These are phyloP conservation scores for Platismatia glauca DNA, from an alignment of 495 filamentous ascomycete genomes.

Conservation along the genomic window DNA sequence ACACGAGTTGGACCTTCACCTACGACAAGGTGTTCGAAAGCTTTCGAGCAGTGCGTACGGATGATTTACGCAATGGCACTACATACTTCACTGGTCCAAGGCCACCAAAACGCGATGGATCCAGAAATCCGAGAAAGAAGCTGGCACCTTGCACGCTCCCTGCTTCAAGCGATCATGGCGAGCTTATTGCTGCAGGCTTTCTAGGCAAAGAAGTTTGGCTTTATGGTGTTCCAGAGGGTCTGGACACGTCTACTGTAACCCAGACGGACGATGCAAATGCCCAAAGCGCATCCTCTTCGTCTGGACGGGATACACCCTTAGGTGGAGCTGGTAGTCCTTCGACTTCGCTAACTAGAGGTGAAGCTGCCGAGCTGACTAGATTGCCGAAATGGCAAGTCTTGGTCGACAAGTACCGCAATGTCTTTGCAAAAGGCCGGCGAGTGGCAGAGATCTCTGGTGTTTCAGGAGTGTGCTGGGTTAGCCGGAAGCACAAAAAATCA, in stretches of 20 bases:
- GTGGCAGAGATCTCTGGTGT: constrained; percentile 48
- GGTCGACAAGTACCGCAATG: constrained; percentile 55
- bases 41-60: constrained; percentile 67
- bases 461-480: constrained; percentile 56
- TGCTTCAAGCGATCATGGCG: constrained; percentile 55
- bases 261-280: constrained; percentile 18
- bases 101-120: constrained; percentile 17
- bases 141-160: constrained; percentile 59
- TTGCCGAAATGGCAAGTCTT: constrained; percentile 62
- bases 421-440: constrained; percentile 50
- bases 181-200: constrained; percentile 70
- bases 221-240: constrained; percentile 67
- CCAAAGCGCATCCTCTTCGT: constrained; percentile 12
- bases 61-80: constrained; percentile 64
- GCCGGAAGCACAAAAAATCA: constrained; percentile 32
- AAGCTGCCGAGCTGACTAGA: constrained; percentile 23
- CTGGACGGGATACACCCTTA: constrained; percentile 18
- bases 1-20: constrained; percentile 69
- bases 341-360: constrained; percentile 23
- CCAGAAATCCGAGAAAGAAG: constrained; percentile 30
- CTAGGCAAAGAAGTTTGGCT: constrained; percentile 65
- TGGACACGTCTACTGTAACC: constrained; percentile 44
- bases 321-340: constrained; percentile 11
- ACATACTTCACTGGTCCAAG: constrained; percentile 73
- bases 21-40: constrained; percentile 69